Evolutionary conservation across 2,329 filamentous ascomycete genomes (phyloP), one percentile per base, ranked within the genome.

Genomic region (Cadophora sp.): DNA sequence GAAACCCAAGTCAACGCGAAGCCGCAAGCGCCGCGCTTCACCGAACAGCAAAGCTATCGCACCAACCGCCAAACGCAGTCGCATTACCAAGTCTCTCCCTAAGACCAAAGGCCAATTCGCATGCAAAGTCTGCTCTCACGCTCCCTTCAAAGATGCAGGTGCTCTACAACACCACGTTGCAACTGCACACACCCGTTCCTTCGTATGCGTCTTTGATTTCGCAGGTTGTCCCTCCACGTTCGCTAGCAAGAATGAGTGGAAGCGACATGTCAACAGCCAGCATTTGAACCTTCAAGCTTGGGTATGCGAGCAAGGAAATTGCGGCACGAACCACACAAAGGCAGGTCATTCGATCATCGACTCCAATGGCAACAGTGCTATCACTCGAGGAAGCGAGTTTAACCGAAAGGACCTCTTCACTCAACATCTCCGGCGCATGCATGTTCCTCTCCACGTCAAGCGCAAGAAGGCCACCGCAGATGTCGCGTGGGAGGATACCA

Each of bases 321-420:
- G 68, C 48, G 70, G 56, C 3, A 39, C 66, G 41, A 55, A 56
- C 20, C 30, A 76, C 39, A 39, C 63, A 1, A 45, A 63, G 66
- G 70, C 70, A 36, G 48, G 8, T 39, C 30, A 2, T 20, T 36
- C 39, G 1, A 27, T 16, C 27, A 50, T 4, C 41, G 33, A 48
- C 39, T 13, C 41, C 1, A 16, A 13, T n/a, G 72, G 68, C 53
- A 16, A 16, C 18, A 71, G 68, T 55, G 51, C 70, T 67, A 75
- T 76, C 62, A 72, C 77, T 39, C 58, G 68, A 48, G 69, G 69
- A 1, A 66, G 65, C 20, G 70, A 72, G 39, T 97, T 97, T 82
- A 96, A 96, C 79, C 91, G 94, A 74, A 97, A 96, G 77, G 94
- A 97, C 75, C 86, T 97, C 11, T 97, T 94, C 80, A 93, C 91